These are phyloP conservation scores for Dunaliella salina DNA, from an alignment of 163 green algal species.

Conservation along the genomic window DNA sequence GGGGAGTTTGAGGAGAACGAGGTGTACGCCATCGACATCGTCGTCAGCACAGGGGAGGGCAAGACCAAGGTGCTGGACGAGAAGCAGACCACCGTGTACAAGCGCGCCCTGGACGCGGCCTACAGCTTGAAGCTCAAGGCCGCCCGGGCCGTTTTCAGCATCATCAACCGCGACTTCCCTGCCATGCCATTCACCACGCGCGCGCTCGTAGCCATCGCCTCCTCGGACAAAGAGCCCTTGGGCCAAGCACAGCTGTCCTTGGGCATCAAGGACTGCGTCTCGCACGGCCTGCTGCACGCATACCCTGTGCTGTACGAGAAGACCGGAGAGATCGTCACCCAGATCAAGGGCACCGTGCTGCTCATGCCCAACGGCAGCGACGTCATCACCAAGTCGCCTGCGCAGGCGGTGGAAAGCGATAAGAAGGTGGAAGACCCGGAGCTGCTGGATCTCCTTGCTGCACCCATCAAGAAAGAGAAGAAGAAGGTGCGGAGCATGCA, in stretches of 20 bases:
- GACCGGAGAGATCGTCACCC: conserved; percentile 54
- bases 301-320: conserved; percentile 81
- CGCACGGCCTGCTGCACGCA: conserved; percentile 86
- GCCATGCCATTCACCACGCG: conserved; percentile 86
- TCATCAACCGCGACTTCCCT: conserved; percentile 81
- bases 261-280: conserved; percentile 90
- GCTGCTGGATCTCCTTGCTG: conserved; percentile 72
- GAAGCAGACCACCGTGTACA: conserved; percentile 97
- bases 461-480: conserved; percentile 53
- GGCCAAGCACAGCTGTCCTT: conserved; percentile 44
- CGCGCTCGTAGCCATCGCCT: conserved; percentile 33
- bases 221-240: conserved; percentile 1
- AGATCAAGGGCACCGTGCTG: conserved; percentile 93
- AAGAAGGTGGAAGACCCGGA: conserved; percentile 85
- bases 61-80: conserved; percentile 86
- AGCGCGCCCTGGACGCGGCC: conserved; percentile 84
- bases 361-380: conserved; percentile 92
- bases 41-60: conserved; percentile 67
- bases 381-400: conserved; percentile 64
- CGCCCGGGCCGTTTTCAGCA: conserved; percentile 73
- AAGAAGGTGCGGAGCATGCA: conserved; percentile 63
- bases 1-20: conserved; percentile 93
- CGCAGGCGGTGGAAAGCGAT: conserved; percentile 65
- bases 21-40: conserved; percentile 95
- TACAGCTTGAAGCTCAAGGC: conserved; percentile 92